A percentile compares a stretch with the other conserved stretches of the same genome.
Conservation (phyloP, 345 rosid species). For the Pistacia vera region DNA sequence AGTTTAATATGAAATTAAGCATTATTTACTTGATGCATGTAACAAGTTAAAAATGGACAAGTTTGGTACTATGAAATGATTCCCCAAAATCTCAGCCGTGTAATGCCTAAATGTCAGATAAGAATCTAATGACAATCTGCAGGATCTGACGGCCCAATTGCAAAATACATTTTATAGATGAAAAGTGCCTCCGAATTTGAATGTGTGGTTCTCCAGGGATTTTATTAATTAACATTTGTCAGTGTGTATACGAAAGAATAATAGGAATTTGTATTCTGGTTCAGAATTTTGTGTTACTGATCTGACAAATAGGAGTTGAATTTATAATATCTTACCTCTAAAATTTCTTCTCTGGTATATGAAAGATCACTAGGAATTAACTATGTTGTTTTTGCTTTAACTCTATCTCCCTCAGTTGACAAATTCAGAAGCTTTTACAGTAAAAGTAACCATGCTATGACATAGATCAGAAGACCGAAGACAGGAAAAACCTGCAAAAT, state of each 20-base stretch:
- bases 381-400: neutral
- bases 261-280: neutral
- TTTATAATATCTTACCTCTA: slow-evolving; percentile 28
- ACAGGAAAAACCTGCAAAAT: slow-evolving; percentile 43
- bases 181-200: neutral
- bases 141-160: neutral
- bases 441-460: slow-evolving; percentile 22
- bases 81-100: neutral
- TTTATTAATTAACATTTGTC: neutral
- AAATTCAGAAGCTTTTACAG: slow-evolving; percentile 2
- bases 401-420: neutral
- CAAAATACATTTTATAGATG: neutral
- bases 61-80: neutral
- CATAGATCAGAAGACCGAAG: slow-evolving; percentile 34
- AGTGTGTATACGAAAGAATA: neutral
- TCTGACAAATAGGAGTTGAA: slow-evolving; percentile 23
- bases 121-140: neutral
- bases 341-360: neutral
- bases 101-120: neutral
- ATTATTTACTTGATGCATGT: slow-evolving; percentile 26
- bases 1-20: slow-evolving; percentile 1
- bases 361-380: slow-evolving; percentile 3
- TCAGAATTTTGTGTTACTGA: neutral
- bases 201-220: neutral
- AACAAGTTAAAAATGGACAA: neutral